Evolutionary conservation across 345 rosid genomes (phyloP).

Genomic region (Populus alba): DNA sequence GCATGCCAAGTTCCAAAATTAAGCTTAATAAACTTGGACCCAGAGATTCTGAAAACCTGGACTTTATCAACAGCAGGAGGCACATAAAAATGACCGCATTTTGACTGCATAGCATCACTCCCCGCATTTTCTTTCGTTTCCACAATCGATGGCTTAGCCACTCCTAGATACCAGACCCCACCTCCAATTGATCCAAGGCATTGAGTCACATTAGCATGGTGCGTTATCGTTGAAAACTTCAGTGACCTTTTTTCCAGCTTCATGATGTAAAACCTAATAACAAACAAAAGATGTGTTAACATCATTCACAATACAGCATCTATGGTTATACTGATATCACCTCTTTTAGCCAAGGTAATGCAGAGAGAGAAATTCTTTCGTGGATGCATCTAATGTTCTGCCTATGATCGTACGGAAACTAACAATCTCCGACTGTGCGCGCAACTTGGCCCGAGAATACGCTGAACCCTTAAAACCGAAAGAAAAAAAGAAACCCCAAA

Average conservation of each 20-base stretch:
- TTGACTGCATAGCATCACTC: conserved; percentile 29
- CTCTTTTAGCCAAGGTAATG: too few relatives aligned
- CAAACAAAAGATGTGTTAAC: neutral
- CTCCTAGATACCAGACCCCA: conserved; percentile 74
- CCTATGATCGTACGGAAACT: too few relatives aligned
- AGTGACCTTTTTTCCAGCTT: conserved; percentile 40
- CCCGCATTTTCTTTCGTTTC: conserved; percentile 15
- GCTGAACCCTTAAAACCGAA: neutral
- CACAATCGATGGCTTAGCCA: conserved; percentile 63
- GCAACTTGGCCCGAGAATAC: too few relatives aligned
- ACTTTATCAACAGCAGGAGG: conserved; percentile 65
- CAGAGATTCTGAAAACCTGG: conserved; percentile 54
- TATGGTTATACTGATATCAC: too few relatives aligned
- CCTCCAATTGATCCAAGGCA: conserved; percentile 83
- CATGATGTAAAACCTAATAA: conserved; percentile 60
- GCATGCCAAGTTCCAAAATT: conserved; percentile 82
- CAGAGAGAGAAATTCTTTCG: too few relatives aligned
- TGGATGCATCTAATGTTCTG: too few relatives aligned
- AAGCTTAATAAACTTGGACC: conserved; percentile 70
- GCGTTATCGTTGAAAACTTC: conserved; percentile 52
- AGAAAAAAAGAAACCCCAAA: neutral
- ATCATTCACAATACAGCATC: too few relatives aligned
- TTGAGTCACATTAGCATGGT: conserved; percentile 85
- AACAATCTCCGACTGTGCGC: too few relatives aligned
- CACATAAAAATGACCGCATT: conserved; percentile 52